Conservation (phyloP, 2,329 filamentous ascomycete species). For the Cercospora sp. region DNA sequence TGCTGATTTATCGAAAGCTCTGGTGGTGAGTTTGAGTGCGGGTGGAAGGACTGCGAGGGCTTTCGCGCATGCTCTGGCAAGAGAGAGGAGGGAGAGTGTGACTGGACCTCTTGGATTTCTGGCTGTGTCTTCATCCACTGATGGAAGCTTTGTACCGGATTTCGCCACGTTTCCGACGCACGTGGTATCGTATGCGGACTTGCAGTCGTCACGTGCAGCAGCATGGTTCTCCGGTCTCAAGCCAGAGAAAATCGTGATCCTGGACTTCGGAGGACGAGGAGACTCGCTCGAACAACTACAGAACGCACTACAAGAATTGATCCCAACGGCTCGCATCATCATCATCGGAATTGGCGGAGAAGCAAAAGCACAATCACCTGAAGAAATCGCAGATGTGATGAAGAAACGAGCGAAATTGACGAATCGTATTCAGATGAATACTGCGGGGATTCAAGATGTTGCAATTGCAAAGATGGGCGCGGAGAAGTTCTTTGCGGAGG, state of each 20-base stretch:
- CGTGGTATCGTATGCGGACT: slow-evolving; percentile 12
- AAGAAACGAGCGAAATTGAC: slow-evolving; percentile 1
- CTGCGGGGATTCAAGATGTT: slow-evolving; percentile 18
- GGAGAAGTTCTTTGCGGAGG: slow-evolving; percentile 16
- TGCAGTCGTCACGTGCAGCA: background rate
- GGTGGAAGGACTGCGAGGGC: slow-evolving; percentile 24
- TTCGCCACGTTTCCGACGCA: background rate
- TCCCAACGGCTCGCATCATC: background rate
- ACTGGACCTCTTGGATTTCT: slow-evolving; percentile 17
- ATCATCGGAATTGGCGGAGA: slow-evolving; percentile 23
- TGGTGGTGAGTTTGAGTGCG: slow-evolving; percentile 22
- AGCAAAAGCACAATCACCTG: slow-evolving; percentile 9
- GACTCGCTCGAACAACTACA: slow-evolving; percentile 11
- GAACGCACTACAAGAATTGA: background rate
- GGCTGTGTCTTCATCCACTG: slow-evolving; percentile 16
- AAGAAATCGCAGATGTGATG: background rate
- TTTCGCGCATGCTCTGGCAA: slow-evolving; percentile 19
- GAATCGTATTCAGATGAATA: slow-evolving; percentile 27
- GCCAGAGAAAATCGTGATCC: slow-evolving; percentile 17
- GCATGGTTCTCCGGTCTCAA: slow-evolving; percentile 5
- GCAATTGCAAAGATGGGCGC: slow-evolving; percentile 13
- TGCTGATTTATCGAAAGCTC: slow-evolving; percentile 17
- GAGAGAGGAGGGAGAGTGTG: no score
- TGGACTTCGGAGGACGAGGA: slow-evolving; percentile 25
- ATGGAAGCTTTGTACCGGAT: background rate